phyloP scores from a whole-genome alignment of 139 green algal species.

The Closterium sp. region DNA sequence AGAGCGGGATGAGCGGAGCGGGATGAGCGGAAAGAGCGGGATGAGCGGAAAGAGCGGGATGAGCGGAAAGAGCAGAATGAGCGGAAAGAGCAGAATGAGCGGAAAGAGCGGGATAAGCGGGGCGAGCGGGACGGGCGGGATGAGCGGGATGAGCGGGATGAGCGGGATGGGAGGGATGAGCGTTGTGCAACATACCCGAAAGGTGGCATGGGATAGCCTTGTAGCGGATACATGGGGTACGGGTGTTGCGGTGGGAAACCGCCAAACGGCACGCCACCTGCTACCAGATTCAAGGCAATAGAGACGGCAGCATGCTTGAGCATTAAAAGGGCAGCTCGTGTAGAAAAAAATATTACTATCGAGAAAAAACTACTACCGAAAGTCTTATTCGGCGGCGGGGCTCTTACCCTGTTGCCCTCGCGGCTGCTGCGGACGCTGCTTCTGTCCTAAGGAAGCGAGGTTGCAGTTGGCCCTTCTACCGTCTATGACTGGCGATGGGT shows the following conservation, averaged over 20 bases:
- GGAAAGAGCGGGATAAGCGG: too few relatives aligned
- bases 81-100: too few relatives aligned
- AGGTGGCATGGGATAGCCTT: not conserved
- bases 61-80: too few relatives aligned
- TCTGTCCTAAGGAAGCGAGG: conserved; percentile 37
- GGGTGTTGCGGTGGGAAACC: not conserved
- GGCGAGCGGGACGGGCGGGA: too few relatives aligned
- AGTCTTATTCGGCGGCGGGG: not conserved
- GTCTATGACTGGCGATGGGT: conserved; percentile 36
- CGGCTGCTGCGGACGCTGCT: conserved; percentile 33
- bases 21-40: too few relatives aligned
- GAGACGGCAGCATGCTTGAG: not conserved
- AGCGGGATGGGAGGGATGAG: not conserved
- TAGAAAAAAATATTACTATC: not conserved
- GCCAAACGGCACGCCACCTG: not conserved
- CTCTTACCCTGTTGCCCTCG: conserved; percentile 8
- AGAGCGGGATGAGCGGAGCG: too few relatives aligned
- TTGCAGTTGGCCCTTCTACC: conserved; percentile 41
- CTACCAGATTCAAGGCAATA: not conserved
- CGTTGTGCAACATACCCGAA: not conserved
- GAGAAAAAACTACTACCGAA: not conserved
- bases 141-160: too few relatives aligned
- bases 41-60: too few relatives aligned
- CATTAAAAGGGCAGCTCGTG: not conserved
- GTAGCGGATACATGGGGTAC: not conserved